phyloP scores from a whole-genome alignment of 2,329 filamentous ascomycete species.

The Lachnellula occidentalis region DNA sequence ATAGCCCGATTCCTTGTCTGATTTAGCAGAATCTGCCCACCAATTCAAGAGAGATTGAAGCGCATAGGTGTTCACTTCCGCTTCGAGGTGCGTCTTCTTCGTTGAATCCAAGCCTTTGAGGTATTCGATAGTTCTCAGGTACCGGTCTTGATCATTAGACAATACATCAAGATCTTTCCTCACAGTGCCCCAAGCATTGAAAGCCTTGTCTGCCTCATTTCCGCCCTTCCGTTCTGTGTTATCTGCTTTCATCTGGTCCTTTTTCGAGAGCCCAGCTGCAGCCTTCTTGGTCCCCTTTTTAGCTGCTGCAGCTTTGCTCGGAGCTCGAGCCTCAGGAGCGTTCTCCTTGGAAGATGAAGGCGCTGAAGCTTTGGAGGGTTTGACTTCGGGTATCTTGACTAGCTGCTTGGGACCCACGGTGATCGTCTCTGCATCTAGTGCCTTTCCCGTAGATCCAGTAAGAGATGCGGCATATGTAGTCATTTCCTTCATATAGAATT shows the following conservation, averaged over 20 bases:
- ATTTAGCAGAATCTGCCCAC: conserved; percentile 40
- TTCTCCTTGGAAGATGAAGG: conserved; percentile 20
- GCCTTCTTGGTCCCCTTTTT: conserved; percentile 35
- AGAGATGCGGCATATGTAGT: conserved; percentile 64
- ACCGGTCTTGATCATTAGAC: conserved; percentile 27
- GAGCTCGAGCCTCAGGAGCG: neutral
- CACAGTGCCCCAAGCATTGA: conserved; percentile 27
- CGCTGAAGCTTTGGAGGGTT: conserved; percentile 15
- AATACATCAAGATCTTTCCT: conserved; percentile 27
- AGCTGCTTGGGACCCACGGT: conserved; percentile 38
- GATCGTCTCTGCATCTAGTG: conserved; percentile 59
- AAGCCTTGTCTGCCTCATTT: conserved; percentile 28
- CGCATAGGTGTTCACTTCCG: conserved; percentile 39
- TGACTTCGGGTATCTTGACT: conserved; percentile 24
- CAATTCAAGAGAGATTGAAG: conserved; percentile 43
- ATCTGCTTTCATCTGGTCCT: conserved; percentile 31
- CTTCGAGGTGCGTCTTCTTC: conserved; percentile 27
- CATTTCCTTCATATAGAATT: conserved; percentile 63
- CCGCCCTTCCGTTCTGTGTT: conserved; percentile 29
- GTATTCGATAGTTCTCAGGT: conserved; percentile 26
- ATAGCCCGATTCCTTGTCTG: conserved; percentile 30
- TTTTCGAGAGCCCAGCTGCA: conserved; percentile 32
- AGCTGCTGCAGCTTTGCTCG: conserved; percentile 13
- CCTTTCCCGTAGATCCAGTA: conserved; percentile 57
- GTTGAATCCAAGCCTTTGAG: conserved; percentile 27